Evolutionary conservation across 2,329 filamentous ascomycete species (phyloP).

Genomic region (Macrophomina phaseolina): DNA sequence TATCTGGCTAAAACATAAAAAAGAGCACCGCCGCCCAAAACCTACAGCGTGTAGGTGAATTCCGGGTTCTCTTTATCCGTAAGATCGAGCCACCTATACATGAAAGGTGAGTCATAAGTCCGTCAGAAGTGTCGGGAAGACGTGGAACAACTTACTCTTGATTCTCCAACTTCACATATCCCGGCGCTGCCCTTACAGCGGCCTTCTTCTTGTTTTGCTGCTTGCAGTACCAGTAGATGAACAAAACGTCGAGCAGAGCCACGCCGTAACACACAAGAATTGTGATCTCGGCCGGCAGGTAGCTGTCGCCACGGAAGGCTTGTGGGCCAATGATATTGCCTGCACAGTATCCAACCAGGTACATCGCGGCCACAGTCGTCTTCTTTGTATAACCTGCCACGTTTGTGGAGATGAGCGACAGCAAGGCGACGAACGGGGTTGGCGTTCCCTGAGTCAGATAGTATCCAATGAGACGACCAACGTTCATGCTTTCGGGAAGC

Average conservation of each 20-base stretch:
- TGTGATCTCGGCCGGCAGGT: slow-evolving; percentile 67
- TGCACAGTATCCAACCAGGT: slow-evolving; percentile 57
- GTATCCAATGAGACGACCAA: slow-evolving; percentile 66
- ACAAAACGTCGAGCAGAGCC: slow-evolving; percentile 60
- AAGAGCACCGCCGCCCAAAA: background rate
- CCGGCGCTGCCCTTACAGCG: slow-evolving; percentile 55
- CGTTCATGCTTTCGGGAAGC: slow-evolving; percentile 62
- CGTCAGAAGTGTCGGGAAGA: background rate
- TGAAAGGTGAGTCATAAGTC: background rate
- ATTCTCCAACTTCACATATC: slow-evolving; percentile 67
- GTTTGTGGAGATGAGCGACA: slow-evolving; percentile 69
- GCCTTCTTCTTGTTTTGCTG: slow-evolving; percentile 66
- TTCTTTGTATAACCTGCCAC: slow-evolving; percentile 65
- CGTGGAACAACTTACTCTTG: slow-evolving; percentile 58
- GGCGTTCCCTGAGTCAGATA: slow-evolving; percentile 68
- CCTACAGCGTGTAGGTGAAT: slow-evolving; percentile 65
- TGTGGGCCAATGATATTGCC: slow-evolving; percentile 53
- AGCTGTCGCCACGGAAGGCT: slow-evolving; percentile 56
- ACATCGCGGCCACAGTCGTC: slow-evolving; percentile 59
- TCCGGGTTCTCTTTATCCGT: slow-evolving; percentile 70
- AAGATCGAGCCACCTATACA: slow-evolving; percentile 60
- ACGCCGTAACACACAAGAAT: slow-evolving; percentile 65
- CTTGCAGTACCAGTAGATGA: slow-evolving; percentile 68
- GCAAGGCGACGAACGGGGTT: slow-evolving; percentile 67
- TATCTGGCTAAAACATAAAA: background rate